These are phyloP conservation scores for Boletus eberwhitei DNA, from an alignment of 768 basidiomycete species.

Conservation along the genomic window DNA sequence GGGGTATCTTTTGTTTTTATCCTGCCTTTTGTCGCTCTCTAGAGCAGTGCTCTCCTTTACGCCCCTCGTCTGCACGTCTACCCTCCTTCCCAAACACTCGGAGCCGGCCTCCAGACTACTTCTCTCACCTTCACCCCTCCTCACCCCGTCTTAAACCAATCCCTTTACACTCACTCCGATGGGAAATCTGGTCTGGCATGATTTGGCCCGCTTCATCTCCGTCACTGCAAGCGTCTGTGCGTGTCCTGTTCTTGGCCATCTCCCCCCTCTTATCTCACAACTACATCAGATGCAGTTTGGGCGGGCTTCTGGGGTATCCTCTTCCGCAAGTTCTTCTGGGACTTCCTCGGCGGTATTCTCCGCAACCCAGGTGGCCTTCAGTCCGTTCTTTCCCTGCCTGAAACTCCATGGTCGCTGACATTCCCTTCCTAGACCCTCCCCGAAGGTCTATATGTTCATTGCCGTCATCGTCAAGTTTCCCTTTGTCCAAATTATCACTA, in stretches of 20 bases:
- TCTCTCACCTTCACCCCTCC: neutral
- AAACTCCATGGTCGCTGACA: neutral
- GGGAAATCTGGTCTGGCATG: slow-evolving; percentile 83
- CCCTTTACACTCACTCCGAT: slow-evolving; percentile 36
- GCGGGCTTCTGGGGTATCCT: slow-evolving; percentile 75
- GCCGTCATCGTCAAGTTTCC: slow-evolving; percentile 75
- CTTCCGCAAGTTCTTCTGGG: slow-evolving; percentile 96
- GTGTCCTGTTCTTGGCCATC: slow-evolving; percentile 31
- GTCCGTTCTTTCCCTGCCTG: slow-evolving; percentile 41
- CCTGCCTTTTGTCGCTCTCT: neutral
- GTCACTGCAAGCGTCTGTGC: slow-evolving; percentile 71
- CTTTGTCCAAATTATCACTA: slow-evolving; percentile 64
- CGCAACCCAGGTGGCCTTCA: slow-evolving; percentile 78
- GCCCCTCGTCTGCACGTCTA: neutral
- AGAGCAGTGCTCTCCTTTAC: neutral
- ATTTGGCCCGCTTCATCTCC: slow-evolving; percentile 65
- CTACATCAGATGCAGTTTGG: slow-evolving; percentile 67
- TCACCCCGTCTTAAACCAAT: neutral
- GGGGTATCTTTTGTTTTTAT: no score
- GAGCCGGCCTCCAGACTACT: slow-evolving; percentile 20
- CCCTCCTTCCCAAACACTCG: neutral
- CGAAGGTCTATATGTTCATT: slow-evolving; percentile 60
- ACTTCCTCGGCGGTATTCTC: slow-evolving; percentile 80
- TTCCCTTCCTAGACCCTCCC: slow-evolving; percentile 48
- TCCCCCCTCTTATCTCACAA: slow-evolving; percentile 9